Base-by-base conservation (phyloP, 2,329 filamentous ascomycete species). In the Escovopsis sp. region DNA sequence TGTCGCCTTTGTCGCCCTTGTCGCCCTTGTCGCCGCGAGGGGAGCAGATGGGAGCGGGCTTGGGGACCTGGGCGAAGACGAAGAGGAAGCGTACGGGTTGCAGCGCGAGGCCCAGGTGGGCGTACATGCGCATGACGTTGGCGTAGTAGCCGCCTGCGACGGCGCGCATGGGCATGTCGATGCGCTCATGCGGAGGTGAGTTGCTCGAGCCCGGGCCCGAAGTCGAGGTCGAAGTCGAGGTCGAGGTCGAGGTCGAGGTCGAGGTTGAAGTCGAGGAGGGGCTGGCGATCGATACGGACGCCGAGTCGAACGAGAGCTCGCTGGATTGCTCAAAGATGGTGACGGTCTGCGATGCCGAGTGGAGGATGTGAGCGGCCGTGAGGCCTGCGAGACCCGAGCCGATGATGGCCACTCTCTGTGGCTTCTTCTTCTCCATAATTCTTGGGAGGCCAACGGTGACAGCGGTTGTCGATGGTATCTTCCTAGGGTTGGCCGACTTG, bases 121-220 rank as follows among this genome's bases (percentile, higher is more conserved):
- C 55, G 48, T 76, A 76, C 63, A 77, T 68, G 18, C 58, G 55
- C 41, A 60, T 62, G 33, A 76, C 51, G 40, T 73, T 70, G 32
- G 52, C 48, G 45, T 76, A 75, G 49, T 69, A 76, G 15, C 59
- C 56, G 7, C 48, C 51, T 1, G 54, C 52, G 36, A 48, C 49
- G 4, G 54, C 54, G 18, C 59, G 56, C 51, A 57, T 57, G 4
- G 59, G 59, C 4, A 62, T 36, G 35, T 62, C 57, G 25, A 62
- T 46, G 9, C 56, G 51, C 40, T 61, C 59, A 8, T 9, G 8
- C 8, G 3, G 21, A 11, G 8, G 21, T 11, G 4, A 8, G 11
- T 25, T 25, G 4, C 21, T 3, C 8, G 21, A 25, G 21, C 21
- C n/a, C n/a, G n/a, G n/a, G n/a, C n/a, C n/a, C n/a, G n/a, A n/a